These are phyloP conservation scores for Vigna mungo DNA, from an alignment of 306 rosid species.

Conservation along the genomic window DNA sequence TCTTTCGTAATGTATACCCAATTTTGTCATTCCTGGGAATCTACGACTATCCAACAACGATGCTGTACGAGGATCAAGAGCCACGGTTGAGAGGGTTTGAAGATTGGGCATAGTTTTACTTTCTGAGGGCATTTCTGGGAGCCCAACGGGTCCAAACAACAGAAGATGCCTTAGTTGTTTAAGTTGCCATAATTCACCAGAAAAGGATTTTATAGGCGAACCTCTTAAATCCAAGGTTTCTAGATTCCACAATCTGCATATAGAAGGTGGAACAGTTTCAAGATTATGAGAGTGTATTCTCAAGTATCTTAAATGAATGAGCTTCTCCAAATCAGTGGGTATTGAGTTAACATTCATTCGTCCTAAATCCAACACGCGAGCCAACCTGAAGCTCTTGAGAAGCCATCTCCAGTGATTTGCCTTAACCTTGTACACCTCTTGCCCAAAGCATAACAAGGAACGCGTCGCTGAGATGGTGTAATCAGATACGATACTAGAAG, in stretches of 20 bases:
- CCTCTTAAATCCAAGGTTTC: background rate
- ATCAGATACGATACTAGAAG: background rate
- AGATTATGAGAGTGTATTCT: background rate
- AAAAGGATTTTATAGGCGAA: background rate
- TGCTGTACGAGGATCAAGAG: background rate
- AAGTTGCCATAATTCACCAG: conserved; percentile 2
- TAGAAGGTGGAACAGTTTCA: background rate
- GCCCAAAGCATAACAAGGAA: conserved; percentile 11
- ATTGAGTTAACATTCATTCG: background rate
- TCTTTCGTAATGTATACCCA: background rate
- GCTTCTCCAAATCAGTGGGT: background rate
- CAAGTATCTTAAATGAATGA: conserved; percentile 8
- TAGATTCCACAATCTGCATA: conserved; percentile 18
- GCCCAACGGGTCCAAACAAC: background rate
- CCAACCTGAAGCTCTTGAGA: conserved; percentile 10
- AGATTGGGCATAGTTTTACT: background rate
- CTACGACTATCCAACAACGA: background rate
- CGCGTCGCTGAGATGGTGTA: background rate
- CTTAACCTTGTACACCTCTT: background rate
- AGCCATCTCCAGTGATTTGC: background rate
- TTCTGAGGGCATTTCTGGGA: background rate
- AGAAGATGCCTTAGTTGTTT: conserved; percentile 7
- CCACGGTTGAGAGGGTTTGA: background rate
- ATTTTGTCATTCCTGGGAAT: background rate
- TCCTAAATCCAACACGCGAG: conserved; percentile 15